Evolutionary conservation across 331 rosid genomes (phyloP).

Genomic region (Rhamnella rubrinervis): DNA sequence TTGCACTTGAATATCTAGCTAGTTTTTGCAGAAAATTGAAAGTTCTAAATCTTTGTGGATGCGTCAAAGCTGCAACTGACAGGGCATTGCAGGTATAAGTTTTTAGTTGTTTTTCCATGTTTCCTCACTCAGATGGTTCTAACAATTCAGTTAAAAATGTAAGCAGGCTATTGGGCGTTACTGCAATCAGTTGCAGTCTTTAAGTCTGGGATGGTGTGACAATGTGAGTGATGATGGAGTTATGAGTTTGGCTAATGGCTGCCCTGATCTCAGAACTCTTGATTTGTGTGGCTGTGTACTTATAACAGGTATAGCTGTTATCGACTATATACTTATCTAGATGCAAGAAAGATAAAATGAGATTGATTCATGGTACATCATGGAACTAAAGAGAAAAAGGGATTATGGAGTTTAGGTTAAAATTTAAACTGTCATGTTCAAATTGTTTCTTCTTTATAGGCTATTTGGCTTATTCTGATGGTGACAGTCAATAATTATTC

Average conservation of each 20-base stretch:
- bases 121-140: slow-evolving; percentile 5
- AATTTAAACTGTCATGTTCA: too few species aligned
- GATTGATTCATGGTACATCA: too few species aligned
- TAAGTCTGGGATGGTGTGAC: slow-evolving; percentile 99
- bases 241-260: slow-evolving; percentile 75
- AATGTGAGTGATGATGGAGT: slow-evolving; percentile 82
- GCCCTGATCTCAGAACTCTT: slow-evolving; percentile 81
- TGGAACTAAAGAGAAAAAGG: too few species aligned
- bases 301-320: slow-evolving; percentile 66
- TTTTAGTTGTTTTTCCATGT: slow-evolving; percentile 1
- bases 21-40: slow-evolving; percentile 64
- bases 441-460: too few species aligned
- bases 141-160: neutral
- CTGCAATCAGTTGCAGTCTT: slow-evolving; percentile 70
- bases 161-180: slow-evolving; percentile 76
- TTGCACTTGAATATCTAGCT: slow-evolving; percentile 69
- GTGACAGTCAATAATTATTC: neutral
- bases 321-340: too few species aligned
- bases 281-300: slow-evolving; percentile 85
- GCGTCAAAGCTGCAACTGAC: slow-evolving; percentile 73
- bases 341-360: too few species aligned
- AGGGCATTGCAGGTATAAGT: slow-evolving; percentile 74
- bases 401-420: too few species aligned
- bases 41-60: slow-evolving; percentile 85
- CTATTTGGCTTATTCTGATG: neutral